A percentile compares a stretch with the other conserved stretches of the same genome.
Evolutionary conservation across 148 eudicot species (phyloP).

Genomic region (Beta vulgaris): DNA sequence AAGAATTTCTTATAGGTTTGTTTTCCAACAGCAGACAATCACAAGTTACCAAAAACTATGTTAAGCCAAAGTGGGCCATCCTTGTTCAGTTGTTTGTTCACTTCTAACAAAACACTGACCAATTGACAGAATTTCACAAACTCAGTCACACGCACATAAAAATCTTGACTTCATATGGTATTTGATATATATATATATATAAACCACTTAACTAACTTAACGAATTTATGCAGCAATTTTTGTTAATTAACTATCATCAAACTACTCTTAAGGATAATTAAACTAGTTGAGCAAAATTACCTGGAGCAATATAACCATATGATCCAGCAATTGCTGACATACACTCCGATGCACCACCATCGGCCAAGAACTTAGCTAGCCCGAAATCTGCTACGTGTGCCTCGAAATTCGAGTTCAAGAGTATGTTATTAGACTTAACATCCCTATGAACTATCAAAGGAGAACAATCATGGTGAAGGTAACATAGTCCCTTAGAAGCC

Average conservation of each 20-base stretch:
- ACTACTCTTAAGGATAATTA: no score
- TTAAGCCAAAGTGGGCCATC: neutral
- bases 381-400: constrained; percentile 99
- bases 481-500: constrained; percentile 82
- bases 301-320: constrained; percentile 97
- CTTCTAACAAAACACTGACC: constrained; percentile 16
- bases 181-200: neutral
- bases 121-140: constrained; percentile 18
- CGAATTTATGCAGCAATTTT: neutral
- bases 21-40: constrained; percentile 26
- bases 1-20: neutral
- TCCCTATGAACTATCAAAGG: constrained; percentile 91
- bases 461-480: constrained; percentile 92
- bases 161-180: neutral
- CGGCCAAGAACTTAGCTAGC: constrained; percentile 74
- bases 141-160: constrained; percentile 9
- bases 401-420: constrained; percentile 67
- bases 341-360: constrained; percentile 70
- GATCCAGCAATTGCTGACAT: constrained; percentile 97
- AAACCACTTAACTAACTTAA: constrained; percentile 11
- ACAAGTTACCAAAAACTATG: constrained; percentile 1
- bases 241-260: neutral
- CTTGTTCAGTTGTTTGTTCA: no score
- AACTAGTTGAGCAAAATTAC: constrained; percentile 36
- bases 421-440: constrained; percentile 85